Evolutionary conservation across 805 yeast genomes (phyloP).

Genomic region (Sugiyamaella chiloensis): DNA sequence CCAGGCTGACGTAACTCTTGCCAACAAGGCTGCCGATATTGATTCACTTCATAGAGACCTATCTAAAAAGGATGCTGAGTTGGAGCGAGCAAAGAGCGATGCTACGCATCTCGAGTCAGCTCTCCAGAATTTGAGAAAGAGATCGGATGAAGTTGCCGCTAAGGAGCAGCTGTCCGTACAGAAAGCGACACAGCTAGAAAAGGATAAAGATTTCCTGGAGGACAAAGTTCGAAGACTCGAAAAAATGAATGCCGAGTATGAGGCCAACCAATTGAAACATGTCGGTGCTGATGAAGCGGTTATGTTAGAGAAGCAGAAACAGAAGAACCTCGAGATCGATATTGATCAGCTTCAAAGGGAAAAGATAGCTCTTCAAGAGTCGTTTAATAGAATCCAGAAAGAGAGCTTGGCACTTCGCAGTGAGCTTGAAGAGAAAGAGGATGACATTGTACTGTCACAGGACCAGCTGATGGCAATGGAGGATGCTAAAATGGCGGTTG

Average conservation of each 20-base stretch:
- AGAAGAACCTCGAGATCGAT: slow-evolving; percentile 33
- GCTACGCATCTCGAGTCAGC: not conserved
- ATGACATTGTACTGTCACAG: slow-evolving; percentile 18
- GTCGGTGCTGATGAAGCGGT: slow-evolving; percentile 29
- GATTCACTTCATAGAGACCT: slow-evolving; percentile 24
- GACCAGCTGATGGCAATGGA: slow-evolving; percentile 12
- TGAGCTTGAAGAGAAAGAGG: slow-evolving; percentile 18
- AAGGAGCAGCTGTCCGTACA: slow-evolving; percentile 7
- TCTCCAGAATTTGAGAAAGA: slow-evolving; percentile 33
- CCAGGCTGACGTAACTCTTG: slow-evolving; percentile 10
- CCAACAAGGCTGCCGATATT: slow-evolving; percentile 12
- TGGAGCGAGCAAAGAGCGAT: slow-evolving; percentile 19
- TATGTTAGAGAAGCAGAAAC: slow-evolving; percentile 32
- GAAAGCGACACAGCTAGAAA: slow-evolving; percentile 21
- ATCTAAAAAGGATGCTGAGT: slow-evolving; percentile 28
- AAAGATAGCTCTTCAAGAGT: slow-evolving; percentile 19
- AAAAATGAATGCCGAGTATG: slow-evolving; percentile 13
- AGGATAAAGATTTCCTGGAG: slow-evolving; percentile 19
- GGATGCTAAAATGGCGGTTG: slow-evolving; percentile 4
- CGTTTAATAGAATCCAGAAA: not conserved
- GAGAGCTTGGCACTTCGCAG: slow-evolving; percentile 7
- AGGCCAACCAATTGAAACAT: slow-evolving; percentile 22
- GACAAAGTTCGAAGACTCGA: slow-evolving; percentile 18
- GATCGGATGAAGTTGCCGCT: not conserved
- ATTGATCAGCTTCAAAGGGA: slow-evolving; percentile 32